Evolutionary conservation across 2,329 filamentous ascomycete species (phyloP), one percentile per base, ranked within the genome.

Genomic region (Colletotrichum sp.): DNA sequence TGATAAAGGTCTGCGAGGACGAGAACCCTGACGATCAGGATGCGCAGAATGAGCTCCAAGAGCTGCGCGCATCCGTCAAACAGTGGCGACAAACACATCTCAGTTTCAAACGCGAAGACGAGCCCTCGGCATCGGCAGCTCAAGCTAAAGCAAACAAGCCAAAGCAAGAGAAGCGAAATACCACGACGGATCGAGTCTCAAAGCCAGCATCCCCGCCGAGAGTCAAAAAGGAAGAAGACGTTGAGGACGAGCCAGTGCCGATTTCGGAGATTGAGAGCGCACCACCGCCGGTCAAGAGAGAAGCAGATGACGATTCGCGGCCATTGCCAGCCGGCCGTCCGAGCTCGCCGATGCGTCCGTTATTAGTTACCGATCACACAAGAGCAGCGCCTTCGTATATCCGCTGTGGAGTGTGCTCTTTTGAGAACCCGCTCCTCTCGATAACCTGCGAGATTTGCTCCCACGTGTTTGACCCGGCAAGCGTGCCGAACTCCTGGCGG

Each of bases 1-100:
- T 98, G 88, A 86, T 96, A 76, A 94, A 91, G 79, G 92, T 97
- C 2, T 97, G 95, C 81, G 93, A 93, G 77, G 93, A 94, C 60
- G 93, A 95, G 87, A 71, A 87, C 48, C 80, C 80, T 4, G 88
- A 90, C 48, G 92, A 93, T 71, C 85, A 87, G 21, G 87, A 92
- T 79, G 89, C 87, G 4, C 87, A 90, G 80, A 88, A 90, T 34
- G 94, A 98, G 83, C 85, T 95, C 79, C 87, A 89, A 16, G 95
- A 98, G 82, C 86, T 97, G 67, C 89, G 89, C 68, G 87, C 86
- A 21, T 85, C 84, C 9, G 81, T 82, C 55, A 76, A 78, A 68
- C 75, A 73, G 72, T 78, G 74, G 78, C 76, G 63, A 59, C 77
- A 78, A 59, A 71, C 72, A 30, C 69, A 65, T 32, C 72, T 78